Conservation (phyloP, 2,329 filamentous ascomycete genomes). For the Alternaria solani region DNA sequence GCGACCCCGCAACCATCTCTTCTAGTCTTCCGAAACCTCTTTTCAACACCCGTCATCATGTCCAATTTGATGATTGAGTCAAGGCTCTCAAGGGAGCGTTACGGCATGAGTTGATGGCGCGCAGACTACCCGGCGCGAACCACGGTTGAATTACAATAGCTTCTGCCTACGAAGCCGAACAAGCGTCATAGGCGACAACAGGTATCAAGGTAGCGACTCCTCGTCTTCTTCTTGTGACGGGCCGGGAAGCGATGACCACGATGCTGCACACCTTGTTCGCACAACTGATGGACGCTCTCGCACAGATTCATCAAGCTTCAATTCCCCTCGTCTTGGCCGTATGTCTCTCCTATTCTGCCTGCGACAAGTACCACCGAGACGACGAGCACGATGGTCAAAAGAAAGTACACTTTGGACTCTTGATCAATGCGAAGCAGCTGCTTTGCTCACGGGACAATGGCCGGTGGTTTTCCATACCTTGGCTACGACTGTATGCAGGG, state of each 20-base stretch:
- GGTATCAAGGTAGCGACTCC: background rate
- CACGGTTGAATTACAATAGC: background rate
- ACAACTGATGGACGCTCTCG: background rate
- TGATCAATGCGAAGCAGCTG: conserved; percentile 3
- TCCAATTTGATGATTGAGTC: too few relatives aligned
- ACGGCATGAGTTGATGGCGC: background rate
- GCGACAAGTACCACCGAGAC: conserved; percentile 1
- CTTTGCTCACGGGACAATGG: background rate
- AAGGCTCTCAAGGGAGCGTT: too few relatives aligned
- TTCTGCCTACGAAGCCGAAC: background rate
- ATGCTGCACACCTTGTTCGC: background rate
- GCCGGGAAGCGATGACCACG: background rate
- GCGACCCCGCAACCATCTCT: too few relatives aligned
- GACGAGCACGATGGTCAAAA: conserved; percentile 2
- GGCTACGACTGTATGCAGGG: background rate
- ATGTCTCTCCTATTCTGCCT: background rate
- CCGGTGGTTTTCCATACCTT: background rate
- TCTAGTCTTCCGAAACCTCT: too few relatives aligned
- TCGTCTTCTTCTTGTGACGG: background rate
- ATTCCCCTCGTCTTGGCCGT: background rate
- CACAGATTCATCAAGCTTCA: background rate
- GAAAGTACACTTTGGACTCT: background rate
- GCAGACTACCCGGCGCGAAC: background rate
- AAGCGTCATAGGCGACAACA: background rate
- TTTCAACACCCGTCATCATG: too few relatives aligned